phyloP scores from a whole-genome alignment of 2,329 filamentous ascomycete species.

The Arthrobotrys musiformis region DNA sequence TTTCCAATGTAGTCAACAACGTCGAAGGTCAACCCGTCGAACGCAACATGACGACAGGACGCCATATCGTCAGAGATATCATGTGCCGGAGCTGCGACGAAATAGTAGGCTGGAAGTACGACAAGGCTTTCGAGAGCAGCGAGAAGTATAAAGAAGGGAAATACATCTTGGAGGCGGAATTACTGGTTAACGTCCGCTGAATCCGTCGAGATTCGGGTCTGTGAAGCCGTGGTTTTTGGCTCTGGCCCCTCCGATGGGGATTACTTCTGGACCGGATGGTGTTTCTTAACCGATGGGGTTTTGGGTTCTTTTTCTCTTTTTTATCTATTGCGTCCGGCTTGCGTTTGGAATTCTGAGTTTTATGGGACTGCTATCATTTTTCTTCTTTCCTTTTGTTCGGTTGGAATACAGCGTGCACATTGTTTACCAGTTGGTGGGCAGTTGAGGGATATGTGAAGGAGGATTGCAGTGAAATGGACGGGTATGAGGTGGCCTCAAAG shows the following conservation, averaged over 20 bases:
- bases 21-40: constrained; percentile 84
- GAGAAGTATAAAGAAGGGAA: constrained; percentile 99
- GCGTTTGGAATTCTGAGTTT: neutral
- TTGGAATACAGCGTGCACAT: constrained; percentile 27
- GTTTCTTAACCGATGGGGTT: neutral
- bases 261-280: neutral
- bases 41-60: constrained; percentile 96
- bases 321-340: constrained; percentile 5
- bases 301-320: neutral
- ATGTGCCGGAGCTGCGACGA: constrained; percentile 89
- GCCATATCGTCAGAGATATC: constrained; percentile 94
- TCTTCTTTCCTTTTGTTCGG: constrained; percentile 16
- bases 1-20: constrained; percentile 93
- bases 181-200: constrained; percentile 77
- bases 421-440: neutral
- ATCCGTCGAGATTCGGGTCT: neutral
- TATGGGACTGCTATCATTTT: constrained; percentile 2
- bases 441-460: neutral
- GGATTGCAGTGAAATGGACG: neutral
- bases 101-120: constrained; percentile 98
- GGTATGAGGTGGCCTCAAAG: neutral
- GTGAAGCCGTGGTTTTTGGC: neutral
- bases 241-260: neutral
- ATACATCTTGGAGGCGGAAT: constrained; percentile 92
- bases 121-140: constrained; percentile 88